Evolutionary conservation across 805 yeast genomes (phyloP).

Genomic region (Kuraishia cidri): DNA sequence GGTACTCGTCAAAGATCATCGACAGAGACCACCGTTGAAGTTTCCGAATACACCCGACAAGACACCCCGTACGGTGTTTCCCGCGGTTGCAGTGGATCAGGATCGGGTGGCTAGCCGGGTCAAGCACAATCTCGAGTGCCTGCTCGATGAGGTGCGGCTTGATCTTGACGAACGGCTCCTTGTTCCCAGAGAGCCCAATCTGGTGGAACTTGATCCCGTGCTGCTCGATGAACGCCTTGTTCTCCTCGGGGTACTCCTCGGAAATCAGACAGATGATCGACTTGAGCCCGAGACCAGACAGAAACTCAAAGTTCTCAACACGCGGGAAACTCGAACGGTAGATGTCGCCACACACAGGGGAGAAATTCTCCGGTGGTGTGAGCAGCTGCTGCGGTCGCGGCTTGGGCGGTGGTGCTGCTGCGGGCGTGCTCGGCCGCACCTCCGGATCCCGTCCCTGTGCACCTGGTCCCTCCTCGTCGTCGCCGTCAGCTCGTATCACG

Average conservation of each 20-base stretch:
- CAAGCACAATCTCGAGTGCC: slow-evolving; percentile 71
- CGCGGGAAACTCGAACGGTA: slow-evolving; percentile 90
- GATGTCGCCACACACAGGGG: slow-evolving; percentile 69
- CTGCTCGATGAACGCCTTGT: slow-evolving; percentile 49
- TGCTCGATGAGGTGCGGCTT: slow-evolving; percentile 58
- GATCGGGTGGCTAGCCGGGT: slow-evolving; percentile 87
- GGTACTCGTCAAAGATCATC: slow-evolving; percentile 91
- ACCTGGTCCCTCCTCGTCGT: too few relatives aligned
- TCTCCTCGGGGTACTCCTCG: slow-evolving; percentile 82
- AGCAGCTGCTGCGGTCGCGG: slow-evolving; percentile 8
- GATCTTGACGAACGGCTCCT: slow-evolving; percentile 84
- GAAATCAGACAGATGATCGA: slow-evolving; percentile 81
- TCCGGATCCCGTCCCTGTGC: too few relatives aligned
- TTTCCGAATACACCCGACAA: slow-evolving; percentile 86
- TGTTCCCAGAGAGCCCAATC: slow-evolving; percentile 91
- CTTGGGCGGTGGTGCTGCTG: background rate
- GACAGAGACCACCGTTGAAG: slow-evolving; percentile 89
- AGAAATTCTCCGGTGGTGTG: slow-evolving; percentile 85
- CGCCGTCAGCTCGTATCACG: too few relatives aligned
- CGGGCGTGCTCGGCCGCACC: slow-evolving; percentile 2
- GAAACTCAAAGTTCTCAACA: slow-evolving; percentile 67
- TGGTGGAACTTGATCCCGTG: slow-evolving; percentile 69
- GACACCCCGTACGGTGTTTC: slow-evolving; percentile 93
- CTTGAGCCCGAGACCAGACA: slow-evolving; percentile 53
- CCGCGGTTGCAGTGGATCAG: slow-evolving; percentile 95